Evolutionary conservation across 805 yeast species (phyloP).

Genomic region (Cyberlindnera sargentensis): DNA sequence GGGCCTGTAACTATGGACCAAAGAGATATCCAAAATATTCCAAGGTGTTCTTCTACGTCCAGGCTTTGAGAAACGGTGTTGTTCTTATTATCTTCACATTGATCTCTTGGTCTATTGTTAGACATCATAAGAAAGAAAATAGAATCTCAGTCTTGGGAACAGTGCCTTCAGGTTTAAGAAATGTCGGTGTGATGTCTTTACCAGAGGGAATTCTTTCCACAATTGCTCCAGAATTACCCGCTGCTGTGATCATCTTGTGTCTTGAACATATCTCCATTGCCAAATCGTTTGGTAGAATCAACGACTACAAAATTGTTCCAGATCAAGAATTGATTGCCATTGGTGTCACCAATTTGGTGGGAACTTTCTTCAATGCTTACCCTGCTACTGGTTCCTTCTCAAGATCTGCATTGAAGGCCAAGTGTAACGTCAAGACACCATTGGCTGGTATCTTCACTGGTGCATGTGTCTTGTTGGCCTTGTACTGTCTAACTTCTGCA

Average conservation of each 20-base stretch:
- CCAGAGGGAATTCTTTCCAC: slow-evolving; percentile 52
- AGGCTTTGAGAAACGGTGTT: slow-evolving; percentile 75
- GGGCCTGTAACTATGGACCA: slow-evolving; percentile 49
- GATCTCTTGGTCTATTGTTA: slow-evolving; percentile 71
- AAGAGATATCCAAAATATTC: slow-evolving; percentile 54
- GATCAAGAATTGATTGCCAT: slow-evolving; percentile 93
- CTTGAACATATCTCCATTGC: slow-evolving; percentile 92
- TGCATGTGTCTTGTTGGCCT: slow-evolving; percentile 77
- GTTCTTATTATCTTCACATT: slow-evolving; percentile 77
- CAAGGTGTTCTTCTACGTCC: slow-evolving; percentile 55
- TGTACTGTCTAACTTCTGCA: slow-evolving; percentile 75
- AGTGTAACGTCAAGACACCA: slow-evolving; percentile 94
- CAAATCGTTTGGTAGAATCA: slow-evolving; percentile 87
- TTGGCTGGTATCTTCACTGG: slow-evolving; percentile 90
- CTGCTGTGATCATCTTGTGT: slow-evolving; percentile 72
- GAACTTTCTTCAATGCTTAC: slow-evolving; percentile 88
- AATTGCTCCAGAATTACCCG: slow-evolving; percentile 76
- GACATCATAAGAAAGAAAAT: slow-evolving; percentile 36
- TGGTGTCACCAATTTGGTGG: slow-evolving; percentile 84
- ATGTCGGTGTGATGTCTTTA: slow-evolving; percentile 66
- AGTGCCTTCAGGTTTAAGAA: slow-evolving; percentile 76
- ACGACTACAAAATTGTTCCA: slow-evolving; percentile 85
- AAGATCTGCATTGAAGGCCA: slow-evolving; percentile 88
- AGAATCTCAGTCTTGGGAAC: slow-evolving; percentile 57
- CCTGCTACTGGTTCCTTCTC: slow-evolving; percentile 96